Percentiles rank a stretch among this genome's conserved stretches.
These are phyloP conservation scores for Colletotrichum abscissum DNA, from an alignment of 2,329 filamentous ascomycete species.

Conservation along the genomic window DNA sequence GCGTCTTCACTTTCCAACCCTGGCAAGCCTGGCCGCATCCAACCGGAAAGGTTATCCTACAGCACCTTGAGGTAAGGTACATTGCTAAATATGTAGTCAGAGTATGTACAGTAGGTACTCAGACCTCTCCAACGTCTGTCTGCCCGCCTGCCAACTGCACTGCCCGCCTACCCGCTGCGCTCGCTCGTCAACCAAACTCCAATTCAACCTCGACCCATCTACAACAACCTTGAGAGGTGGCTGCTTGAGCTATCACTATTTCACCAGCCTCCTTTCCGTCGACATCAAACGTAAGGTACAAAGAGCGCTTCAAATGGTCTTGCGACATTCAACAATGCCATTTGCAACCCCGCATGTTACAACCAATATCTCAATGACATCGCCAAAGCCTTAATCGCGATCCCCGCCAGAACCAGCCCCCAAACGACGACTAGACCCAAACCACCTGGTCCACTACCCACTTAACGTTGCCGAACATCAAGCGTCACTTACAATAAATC, in stretches of 20 bases:
- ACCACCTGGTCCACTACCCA: constrained; percentile 28
- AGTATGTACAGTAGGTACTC: too few relatives aligned
- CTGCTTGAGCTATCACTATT: background rate
- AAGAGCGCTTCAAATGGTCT: background rate
- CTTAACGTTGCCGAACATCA: background rate
- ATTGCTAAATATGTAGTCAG: too few relatives aligned
- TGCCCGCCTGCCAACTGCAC: constrained; percentile 4
- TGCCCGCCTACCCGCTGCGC: too few relatives aligned
- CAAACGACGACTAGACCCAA: background rate
- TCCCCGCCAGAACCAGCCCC: constrained; percentile 1
- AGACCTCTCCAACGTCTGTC: constrained; percentile 7
- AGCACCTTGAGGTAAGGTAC: too few relatives aligned
- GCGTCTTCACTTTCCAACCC: constrained; percentile 11
- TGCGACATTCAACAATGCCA: constrained; percentile 11
- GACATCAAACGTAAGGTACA: background rate
- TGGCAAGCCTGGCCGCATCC: constrained; percentile 18
- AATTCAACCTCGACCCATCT: background rate
- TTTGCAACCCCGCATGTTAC: background rate
- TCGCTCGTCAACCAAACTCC: background rate
- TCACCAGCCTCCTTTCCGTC: background rate
- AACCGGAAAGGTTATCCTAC: background rate
- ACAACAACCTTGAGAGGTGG: background rate
- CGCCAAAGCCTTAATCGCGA: constrained; percentile 8
- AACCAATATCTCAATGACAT: background rate
- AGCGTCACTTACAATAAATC: background rate